Evolutionary conservation across 2,329 filamentous ascomycete genomes (phyloP).

Genomic region (Shiraia bambusicola): DNA sequence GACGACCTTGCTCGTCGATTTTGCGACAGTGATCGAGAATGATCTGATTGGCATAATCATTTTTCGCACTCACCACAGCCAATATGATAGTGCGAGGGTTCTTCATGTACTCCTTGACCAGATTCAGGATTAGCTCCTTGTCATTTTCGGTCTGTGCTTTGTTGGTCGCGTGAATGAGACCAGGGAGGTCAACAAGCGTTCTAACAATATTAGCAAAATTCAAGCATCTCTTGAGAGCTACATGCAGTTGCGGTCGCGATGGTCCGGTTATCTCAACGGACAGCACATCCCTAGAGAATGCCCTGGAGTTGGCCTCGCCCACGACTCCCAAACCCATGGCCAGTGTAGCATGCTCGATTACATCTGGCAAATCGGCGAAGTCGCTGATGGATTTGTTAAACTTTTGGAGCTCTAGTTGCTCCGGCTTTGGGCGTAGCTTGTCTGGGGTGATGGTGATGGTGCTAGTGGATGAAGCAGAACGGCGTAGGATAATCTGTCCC

Average conservation of each 20-base stretch:
- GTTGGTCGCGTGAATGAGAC: slow-evolving; percentile 44
- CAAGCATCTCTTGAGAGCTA: slow-evolving; percentile 21
- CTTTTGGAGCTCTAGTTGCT: slow-evolving; percentile 35
- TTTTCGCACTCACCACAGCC: slow-evolving; percentile 42
- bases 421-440: slow-evolving; percentile 25
- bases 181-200: slow-evolving; percentile 51
- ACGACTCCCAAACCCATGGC: slow-evolving; percentile 49
- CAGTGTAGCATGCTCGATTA: slow-evolving; percentile 57
- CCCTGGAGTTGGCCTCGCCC: slow-evolving; percentile 20
- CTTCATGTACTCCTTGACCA: slow-evolving; percentile 31
- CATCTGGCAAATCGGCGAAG: slow-evolving; percentile 46
- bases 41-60: slow-evolving; percentile 58
- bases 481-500: slow-evolving; percentile 45
- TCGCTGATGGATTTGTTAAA: slow-evolving; percentile 42
- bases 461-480: slow-evolving; percentile 22
- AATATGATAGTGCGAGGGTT: slow-evolving; percentile 35
- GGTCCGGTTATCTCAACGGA: slow-evolving; percentile 49
- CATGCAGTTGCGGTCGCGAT: slow-evolving; percentile 31
- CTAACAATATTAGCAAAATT: slow-evolving; percentile 28
- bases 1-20: slow-evolving; percentile 49
- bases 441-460: slow-evolving; percentile 44
- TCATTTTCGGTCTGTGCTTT: slow-evolving; percentile 26
- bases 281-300: slow-evolving; percentile 48
- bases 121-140: slow-evolving; percentile 21
- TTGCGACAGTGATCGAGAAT: slow-evolving; percentile 53